Base-by-base conservation (phyloP, 441 rosid species). In the Aleurites moluccanus region DNA sequence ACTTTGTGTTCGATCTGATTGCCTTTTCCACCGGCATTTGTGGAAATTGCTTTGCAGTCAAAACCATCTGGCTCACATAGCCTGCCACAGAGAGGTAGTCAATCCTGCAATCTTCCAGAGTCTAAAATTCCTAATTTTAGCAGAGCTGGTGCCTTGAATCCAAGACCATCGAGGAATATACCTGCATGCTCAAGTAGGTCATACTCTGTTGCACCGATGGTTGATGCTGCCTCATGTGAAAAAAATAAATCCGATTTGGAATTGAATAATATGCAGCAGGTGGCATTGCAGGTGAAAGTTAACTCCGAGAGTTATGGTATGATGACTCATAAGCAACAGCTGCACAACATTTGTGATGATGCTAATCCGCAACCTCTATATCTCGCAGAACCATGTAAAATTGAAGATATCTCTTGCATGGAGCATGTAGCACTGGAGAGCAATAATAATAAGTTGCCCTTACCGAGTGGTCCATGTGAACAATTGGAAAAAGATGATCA, bases 11-110 rank as follows among this genome's bases (percentile, higher is more conserved):
- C 23, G 45, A 18, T 69, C n/a, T n/a, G 11, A 25, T 63, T 10
- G 20, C 16, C 35, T 66, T 56, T 21, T 42, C 61, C 18, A 38
- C 40, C 7, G 40, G 40, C 38, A 60, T 65, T 79, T 70, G 25
- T 57, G 64, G 35, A 64, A 65, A 76, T 66, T 72, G 16, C 70
- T 84, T 82, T 84, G 91, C 92, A 91, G 97, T 80, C 93, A 70
- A 88, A 84, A 79, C 67, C 81, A 84, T 86, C 88, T 70, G 74
- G 85, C 61, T 65, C 82, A 2, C 88, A 72, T 50, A 77, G 80
- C 70, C 38, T 70, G 56, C 76, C 72, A 59, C 88, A 80, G 65
- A 87, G 78, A 75, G 75, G 82, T 64, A 74, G 73, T 55, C 88
- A 86, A 81, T 40, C 76, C 47, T 25, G 72, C 73, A 80, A 62